Base-by-base conservation (phyloP, 441 rosid genomes). In the Populus trichocarpa region DNA sequence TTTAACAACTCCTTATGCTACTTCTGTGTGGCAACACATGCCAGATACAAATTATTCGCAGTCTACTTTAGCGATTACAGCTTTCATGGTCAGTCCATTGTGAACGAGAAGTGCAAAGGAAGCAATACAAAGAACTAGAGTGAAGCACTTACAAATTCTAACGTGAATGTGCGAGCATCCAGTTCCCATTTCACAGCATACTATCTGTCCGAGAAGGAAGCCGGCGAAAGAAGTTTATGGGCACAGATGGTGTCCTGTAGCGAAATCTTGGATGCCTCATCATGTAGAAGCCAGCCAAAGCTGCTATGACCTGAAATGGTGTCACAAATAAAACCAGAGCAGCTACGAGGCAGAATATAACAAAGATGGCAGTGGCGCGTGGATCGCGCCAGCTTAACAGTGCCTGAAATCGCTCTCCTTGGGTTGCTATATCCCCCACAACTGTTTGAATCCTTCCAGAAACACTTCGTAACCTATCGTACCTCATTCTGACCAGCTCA, bases 231-330 rank as follows among this genome's bases (percentile, higher is more conserved):
- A 96, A 96, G 90, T 96, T 96, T 50, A 93, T 81, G 6, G 98
- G 98, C 59, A 83, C 90, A 4, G 93, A 88, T 4, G 99, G 99
- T 67, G 89, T 84, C 81, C 97, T 85, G 80, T 85, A 86, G 20
- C 97, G 94, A 75, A 96, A 96, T 76, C 97, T 91, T 13, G 99
- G 99, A 81, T 96, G 99, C 80, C 98, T 88, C 97, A 93, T 92
- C 59, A 64, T 67, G 71, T 81, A 96, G 84, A 96, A 91, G 35
- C 99, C 98, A 20, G 91, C 85, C 86, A 96, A 81, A 22, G 92
- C 95, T 10, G 91, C 91, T 73, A 89, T 79, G 11, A 88, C 91
- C 86, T 92, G 98, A 85, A 96, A 87, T 70, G 99, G 99, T 40
- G 97, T 93, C 75, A 90, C 93, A 77, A 91, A 96, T 85, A 95